These are phyloP conservation scores for Termitomyces sp. DNA, from an alignment of 1,284 basidiomycete species.

Conservation along the genomic window DNA sequence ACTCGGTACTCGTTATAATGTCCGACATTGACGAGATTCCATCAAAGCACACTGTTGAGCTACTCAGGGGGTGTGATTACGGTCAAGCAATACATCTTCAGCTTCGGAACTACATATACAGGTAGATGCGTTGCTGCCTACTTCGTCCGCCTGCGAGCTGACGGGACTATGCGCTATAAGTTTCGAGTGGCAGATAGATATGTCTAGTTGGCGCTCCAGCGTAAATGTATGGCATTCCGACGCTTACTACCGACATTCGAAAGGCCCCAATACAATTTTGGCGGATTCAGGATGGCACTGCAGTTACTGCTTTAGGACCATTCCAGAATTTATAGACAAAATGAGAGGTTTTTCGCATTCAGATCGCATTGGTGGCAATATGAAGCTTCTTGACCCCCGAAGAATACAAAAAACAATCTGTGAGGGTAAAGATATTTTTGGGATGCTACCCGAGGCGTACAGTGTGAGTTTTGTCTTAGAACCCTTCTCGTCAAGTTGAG, in stretches of 20 bases:
- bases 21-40: constrained; percentile 72
- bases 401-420: constrained; percentile 60
- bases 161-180: constrained; percentile 20
- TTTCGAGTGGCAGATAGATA: constrained; percentile 55
- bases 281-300: constrained; percentile 61
- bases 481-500: constrained; percentile 11
- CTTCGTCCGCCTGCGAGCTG: background rate
- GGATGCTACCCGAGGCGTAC: constrained; percentile 64
- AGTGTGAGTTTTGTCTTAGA: constrained; percentile 29
- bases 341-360: constrained; percentile 65
- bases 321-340: constrained; percentile 57
- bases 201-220: constrained; percentile 52
- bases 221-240: constrained; percentile 42
- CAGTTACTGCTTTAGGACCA: constrained; percentile 61
- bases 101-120: constrained; percentile 62
- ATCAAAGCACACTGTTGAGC: constrained; percentile 46
- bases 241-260: constrained; percentile 52
- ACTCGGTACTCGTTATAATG: constrained; percentile 52
- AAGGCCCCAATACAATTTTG: constrained; percentile 47
- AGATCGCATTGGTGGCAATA: constrained; percentile 58
- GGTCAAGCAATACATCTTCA: constrained; percentile 57
- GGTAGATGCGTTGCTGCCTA: constrained; percentile 38
- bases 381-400: constrained; percentile 43
- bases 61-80: constrained; percentile 58
- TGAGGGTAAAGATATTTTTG: constrained; percentile 59